A percentile compares a stretch with the other conserved stretches of the same genome.
These are phyloP conservation scores for Rhizodiscina lignyota DNA, from an alignment of 495 filamentous ascomycete species.

Conservation along the genomic window DNA sequence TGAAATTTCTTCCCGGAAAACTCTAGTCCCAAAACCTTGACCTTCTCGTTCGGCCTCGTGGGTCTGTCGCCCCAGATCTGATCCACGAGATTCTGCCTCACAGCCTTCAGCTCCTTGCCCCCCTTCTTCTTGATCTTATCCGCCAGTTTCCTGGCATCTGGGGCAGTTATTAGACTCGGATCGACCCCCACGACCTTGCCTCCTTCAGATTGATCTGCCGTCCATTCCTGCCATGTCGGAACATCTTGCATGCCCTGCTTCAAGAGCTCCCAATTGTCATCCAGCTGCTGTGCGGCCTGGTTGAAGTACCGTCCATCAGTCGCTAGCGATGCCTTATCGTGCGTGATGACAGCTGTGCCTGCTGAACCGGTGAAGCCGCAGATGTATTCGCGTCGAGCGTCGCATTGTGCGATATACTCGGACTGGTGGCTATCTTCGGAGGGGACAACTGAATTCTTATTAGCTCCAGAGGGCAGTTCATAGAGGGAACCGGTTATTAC, in stretches of 20 bases:
- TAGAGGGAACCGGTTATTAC: constrained; percentile 33
- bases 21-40: constrained; percentile 50
- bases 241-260: constrained; percentile 90
- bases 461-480: constrained; percentile 1
- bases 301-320: constrained; percentile 99
- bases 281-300: constrained; percentile 84
- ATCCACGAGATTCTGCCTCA: constrained; percentile 76
- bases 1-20: constrained; percentile 71
- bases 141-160: constrained; percentile 68
- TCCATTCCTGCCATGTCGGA: constrained; percentile 96
- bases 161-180: constrained; percentile 60
- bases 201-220: constrained; percentile 63
- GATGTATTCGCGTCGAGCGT: constrained; percentile 82
- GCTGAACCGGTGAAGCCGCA: constrained; percentile 93
- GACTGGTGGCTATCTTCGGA: constrained; percentile 96
- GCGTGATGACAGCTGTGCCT: constrained; percentile 77
- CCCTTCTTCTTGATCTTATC: constrained; percentile 81
- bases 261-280: constrained; percentile 78
- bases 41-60: constrained; percentile 53
- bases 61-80: constrained; percentile 72
- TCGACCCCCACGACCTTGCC: constrained; percentile 87
- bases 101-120: constrained; percentile 52
- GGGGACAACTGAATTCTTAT: constrained; percentile 53
- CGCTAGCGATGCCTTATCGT: constrained; percentile 72
- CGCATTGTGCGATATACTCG: constrained; percentile 91